Evolutionary conservation across 306 rosid genomes (phyloP), one percentile per base, ranked within the genome.

Genomic region (Trifolium subterraneum): DNA sequence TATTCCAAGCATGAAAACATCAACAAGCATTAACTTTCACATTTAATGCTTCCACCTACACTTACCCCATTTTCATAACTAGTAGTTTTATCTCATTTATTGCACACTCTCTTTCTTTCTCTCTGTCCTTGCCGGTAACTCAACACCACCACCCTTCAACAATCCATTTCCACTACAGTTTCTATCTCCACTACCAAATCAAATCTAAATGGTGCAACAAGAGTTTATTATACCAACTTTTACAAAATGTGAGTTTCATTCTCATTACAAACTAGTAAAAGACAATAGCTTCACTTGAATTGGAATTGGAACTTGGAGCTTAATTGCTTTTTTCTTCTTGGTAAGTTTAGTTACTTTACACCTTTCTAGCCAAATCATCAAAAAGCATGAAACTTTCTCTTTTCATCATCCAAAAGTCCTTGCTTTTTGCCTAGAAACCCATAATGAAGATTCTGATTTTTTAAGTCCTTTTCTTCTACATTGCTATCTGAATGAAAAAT

Each of bases 11-110:
- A 84, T 80, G 90, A 82, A 88, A 85, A 84, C 71, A 85, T 84
- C 73, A 87, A 87, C 78, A 15, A 27, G 87, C 92, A 90, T 82
- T 90, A 74, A 92, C 90, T 86, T 19, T 75, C 78, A 66, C 90
- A 92, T 85, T 92, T 90, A 90, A 36, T 90, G 96, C 69, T 47
- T 77, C 84, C 92, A 90, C 88, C 96, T 70, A 86, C 78, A 62
- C 79, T 44, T 23, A 10, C 65, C 82, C 80, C 77, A 74, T 60
- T 16, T 76, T 85, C 92, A 82, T 87, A 85, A 81, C 59, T 55
- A 72, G 86, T 88, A 80, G 85, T 87, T 92, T 80, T 74, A 35
- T 78, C 12, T 48, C 87, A 89, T 92, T 92, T 81, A 90, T 78
- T 79, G 86, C 66, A 27, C 41, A 6, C 42, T 31, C 33, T 56